Evolutionary conservation across 1,139 yeast genomes (phyloP), one percentile per base, ranked within the genome.

Genomic region (Candida sp.): DNA sequence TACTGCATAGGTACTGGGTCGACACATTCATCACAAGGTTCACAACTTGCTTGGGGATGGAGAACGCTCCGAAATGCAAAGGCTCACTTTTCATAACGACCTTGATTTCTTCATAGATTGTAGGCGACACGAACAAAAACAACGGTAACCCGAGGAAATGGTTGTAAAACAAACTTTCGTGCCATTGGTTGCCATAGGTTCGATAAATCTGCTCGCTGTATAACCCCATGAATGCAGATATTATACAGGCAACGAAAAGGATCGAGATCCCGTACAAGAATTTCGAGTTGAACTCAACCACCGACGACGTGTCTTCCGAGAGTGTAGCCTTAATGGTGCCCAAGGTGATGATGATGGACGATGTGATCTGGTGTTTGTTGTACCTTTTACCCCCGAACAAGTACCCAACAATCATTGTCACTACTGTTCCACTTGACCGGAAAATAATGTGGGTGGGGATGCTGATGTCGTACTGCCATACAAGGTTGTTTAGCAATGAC

Each of bases 391-490:
- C 66, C 45, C 73, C 75, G 35, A 81, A 62, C 2, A 73, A 47
- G 54, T 69, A 75, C 2, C 93, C 91, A 9, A 85, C 69, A 0
- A 78, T 39, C 85, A 88, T 80, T 0, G 90, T 84, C 22, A 84
- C 69, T 7, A 84, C 82, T 0, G 90, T 81, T 1, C 90, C 85
- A 5, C 87, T 80, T 7, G 91, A 85, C 52, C 93, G 67, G 58
- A 87, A 77, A 5, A 87, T 80, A 33, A 87, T 86, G 60, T 87
- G 91, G 33, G 86, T 69, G 0, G 93, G 92, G 31, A 88, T 80
- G 3, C 88, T 80, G 27, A 88, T 74, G 42, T 83, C 75, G 63
- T 72, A 85, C 33, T 71, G 76, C 70, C 85, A 83, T 0, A 82
- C 90, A 52, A 71, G 66, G 61, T 88, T 88, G 62, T 85, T 86